phyloP scores from a whole-genome alignment of 2,329 filamentous ascomycete genomes.

The Leptographium galeiforme region DNA sequence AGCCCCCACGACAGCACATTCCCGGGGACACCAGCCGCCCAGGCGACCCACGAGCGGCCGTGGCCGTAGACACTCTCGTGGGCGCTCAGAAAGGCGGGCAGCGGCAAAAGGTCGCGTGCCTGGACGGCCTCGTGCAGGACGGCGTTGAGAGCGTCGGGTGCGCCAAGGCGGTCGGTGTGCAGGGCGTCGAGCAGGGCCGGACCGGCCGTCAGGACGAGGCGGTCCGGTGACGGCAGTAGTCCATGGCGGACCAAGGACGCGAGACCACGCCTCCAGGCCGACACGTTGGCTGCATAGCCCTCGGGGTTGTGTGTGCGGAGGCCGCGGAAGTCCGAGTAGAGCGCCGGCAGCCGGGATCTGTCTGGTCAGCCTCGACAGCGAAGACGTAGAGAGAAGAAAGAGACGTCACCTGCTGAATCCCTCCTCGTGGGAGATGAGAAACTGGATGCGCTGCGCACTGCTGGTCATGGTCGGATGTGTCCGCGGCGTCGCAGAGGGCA shows the following conservation, averaged over 20 bases:
- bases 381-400: not conserved
- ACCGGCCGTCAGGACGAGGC: constrained; percentile 39
- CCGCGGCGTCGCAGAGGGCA: not conserved
- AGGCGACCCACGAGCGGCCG: constrained; percentile 46
- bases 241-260: constrained; percentile 18
- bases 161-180: constrained; percentile 64
- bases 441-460: constrained; percentile 12
- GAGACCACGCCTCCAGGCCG: constrained; percentile 21
- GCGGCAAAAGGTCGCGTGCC: constrained; percentile 54
- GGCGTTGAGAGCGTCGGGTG: constrained; percentile 65
- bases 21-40: constrained; percentile 52
- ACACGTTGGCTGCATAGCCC: constrained; percentile 19
- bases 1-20: constrained; percentile 63
- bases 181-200: constrained; percentile 57
- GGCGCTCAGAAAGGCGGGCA: constrained; percentile 52
- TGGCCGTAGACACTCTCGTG: constrained; percentile 59
- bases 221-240: constrained; percentile 25
- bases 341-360: constrained; percentile 14
- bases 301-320: constrained; percentile 14
- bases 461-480: constrained; percentile 5
- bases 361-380: not conserved
- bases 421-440: constrained; percentile 10
- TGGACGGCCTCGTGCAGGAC: constrained; percentile 64
- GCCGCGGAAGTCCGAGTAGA: constrained; percentile 17
- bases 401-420: constrained; percentile 9